A percentile compares a stretch with the other conserved stretches of the same genome.
Conservation (phyloP, 2,329 filamentous ascomycete genomes). For the Nemania bipapillata region DNA sequence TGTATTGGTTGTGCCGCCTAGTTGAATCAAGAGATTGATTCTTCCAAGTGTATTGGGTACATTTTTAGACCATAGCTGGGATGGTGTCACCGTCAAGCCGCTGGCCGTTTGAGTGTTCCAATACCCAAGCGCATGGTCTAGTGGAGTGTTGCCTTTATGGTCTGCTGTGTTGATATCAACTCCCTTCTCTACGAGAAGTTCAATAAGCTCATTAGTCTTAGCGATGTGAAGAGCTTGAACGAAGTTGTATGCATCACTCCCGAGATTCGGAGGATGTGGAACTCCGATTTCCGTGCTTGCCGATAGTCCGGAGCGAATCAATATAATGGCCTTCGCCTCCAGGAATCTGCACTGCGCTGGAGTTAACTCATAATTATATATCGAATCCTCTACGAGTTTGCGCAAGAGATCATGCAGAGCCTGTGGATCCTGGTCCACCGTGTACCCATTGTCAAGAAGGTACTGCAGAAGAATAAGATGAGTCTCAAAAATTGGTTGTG, state of each 20-base stretch:
- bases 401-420: too few species aligned
- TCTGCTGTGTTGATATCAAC: background rate
- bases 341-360: too few species aligned
- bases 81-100: too few species aligned
- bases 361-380: too few species aligned
- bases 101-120: too few species aligned
- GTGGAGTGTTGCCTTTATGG: background rate
- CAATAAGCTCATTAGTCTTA: background rate
- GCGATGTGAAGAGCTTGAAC: background rate
- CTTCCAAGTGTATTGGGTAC: too few species aligned
- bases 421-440: background rate
- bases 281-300: background rate
- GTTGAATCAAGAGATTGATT: too few species aligned
- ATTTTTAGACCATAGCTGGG: too few species aligned
- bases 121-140: background rate
- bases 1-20: too few species aligned
- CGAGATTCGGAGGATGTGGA: too few species aligned
- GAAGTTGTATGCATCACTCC: background rate
- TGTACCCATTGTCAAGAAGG: background rate
- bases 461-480: background rate
- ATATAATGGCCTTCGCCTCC: background rate
- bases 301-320: background rate
- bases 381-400: too few species aligned
- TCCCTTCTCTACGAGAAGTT: background rate
- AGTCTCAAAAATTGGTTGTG: too few species aligned